A percentile compares a stretch with the other conserved stretches of the same genome.
These are phyloP conservation scores for Sugiyamaella japonica DNA, from an alignment of 1,139 yeast species.

Conservation along the genomic window DNA sequence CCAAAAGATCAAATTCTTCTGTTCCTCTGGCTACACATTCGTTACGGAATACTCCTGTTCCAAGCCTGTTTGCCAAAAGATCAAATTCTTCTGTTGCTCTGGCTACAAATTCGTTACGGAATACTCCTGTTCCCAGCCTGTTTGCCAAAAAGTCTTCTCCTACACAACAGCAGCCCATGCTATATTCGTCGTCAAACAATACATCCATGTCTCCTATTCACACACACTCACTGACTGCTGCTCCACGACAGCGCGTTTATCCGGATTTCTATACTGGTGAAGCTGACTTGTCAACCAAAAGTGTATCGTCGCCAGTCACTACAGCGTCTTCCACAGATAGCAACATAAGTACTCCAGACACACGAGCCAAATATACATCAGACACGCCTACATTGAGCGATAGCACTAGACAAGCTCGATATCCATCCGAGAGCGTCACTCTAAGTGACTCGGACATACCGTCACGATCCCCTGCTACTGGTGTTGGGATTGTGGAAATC, in stretches of 20 bases:
- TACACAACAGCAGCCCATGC: too few species aligned
- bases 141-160: too few species aligned
- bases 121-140: too few species aligned
- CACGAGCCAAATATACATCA: background rate
- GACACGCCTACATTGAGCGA: conserved; percentile 6
- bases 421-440: conserved; percentile 1
- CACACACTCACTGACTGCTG: background rate
- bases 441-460: background rate
- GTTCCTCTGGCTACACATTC: too few species aligned
- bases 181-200: too few species aligned
- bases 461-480: background rate
- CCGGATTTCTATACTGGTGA: conserved; percentile 5
- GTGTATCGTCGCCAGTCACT: background rate
- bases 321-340: background rate
- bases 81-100: too few species aligned
- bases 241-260: background rate
- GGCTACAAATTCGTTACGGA: too few species aligned
- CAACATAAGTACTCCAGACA: background rate
- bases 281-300: background rate
- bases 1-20: background rate
- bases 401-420: background rate
- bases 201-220: background rate
- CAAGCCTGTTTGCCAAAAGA: too few species aligned
- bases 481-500: conserved; percentile 6
- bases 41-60: too few species aligned